These are phyloP conservation scores for Kwoniella bestiolae DNA, from an alignment of 768 basidiomycete genomes.

Conservation along the genomic window DNA sequence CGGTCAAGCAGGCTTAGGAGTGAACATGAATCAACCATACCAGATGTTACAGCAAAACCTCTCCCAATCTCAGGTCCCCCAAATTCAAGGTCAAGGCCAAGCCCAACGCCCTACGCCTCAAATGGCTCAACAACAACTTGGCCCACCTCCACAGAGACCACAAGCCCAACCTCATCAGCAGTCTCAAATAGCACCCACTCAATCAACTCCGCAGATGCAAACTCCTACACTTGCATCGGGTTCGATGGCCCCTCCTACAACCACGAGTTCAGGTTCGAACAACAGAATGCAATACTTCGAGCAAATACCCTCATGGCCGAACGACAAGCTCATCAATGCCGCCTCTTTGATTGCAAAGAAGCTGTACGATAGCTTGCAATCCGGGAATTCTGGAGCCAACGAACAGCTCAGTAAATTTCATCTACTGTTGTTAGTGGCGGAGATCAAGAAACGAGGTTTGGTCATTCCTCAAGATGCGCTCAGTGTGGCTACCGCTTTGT, in stretches of 20 bases:
- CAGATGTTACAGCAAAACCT: slow-evolving; percentile 31
- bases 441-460: slow-evolving; percentile 20
- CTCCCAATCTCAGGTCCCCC: slow-evolving; percentile 14
- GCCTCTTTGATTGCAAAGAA: slow-evolving; percentile 14
- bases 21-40: slow-evolving; percentile 16
- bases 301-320: slow-evolving; percentile 17
- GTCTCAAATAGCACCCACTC: background rate
- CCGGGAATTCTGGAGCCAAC: slow-evolving; percentile 2
- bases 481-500: slow-evolving; percentile 23
- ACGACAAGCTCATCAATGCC: slow-evolving; percentile 15
- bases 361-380: slow-evolving; percentile 11
- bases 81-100: background rate
- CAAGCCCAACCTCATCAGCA: slow-evolving; percentile 11
- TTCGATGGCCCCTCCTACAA: slow-evolving; percentile 10
- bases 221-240: slow-evolving; percentile 3
- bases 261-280: background rate
- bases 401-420: slow-evolving; percentile 26
- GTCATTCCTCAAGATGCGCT: slow-evolving; percentile 22
- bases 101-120: slow-evolving; percentile 18
- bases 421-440: slow-evolving; percentile 18
- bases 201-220: slow-evolving; percentile 13
- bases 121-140: slow-evolving; percentile 10
- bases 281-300: slow-evolving; percentile 16
- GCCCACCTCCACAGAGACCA: slow-evolving; percentile 3
- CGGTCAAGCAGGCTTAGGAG: slow-evolving; percentile 7